Conservation (phyloP, 768 basidiomycete species). For the Auriscalpium vulgare region DNA sequence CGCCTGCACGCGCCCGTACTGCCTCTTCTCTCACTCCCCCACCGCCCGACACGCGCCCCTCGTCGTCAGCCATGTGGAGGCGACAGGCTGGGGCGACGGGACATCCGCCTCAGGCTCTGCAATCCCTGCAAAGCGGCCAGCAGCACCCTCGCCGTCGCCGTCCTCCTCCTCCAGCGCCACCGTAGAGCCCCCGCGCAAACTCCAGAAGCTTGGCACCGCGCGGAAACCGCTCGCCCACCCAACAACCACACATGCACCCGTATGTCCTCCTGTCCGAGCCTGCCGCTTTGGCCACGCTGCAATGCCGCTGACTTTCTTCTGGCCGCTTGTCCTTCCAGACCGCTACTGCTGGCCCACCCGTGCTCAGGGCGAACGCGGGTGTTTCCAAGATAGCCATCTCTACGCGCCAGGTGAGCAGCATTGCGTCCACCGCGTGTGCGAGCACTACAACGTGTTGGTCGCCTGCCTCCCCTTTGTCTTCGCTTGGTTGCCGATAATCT, state of each 20-base stretch:
- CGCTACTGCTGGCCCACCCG: slow-evolving; percentile 39
- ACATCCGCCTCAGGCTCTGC: slow-evolving; percentile 17
- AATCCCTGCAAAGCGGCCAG: slow-evolving; percentile 47
- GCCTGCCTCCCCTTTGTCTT: neutral
- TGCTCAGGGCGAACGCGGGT: slow-evolving; percentile 58
- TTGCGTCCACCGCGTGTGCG: slow-evolving; percentile 6
- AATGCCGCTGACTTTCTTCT: too few relatives aligned
- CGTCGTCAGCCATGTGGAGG: slow-evolving; percentile 31
- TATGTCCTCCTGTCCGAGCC: neutral
- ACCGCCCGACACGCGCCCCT: slow-evolving; percentile 32
- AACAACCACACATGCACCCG: slow-evolving; percentile 26
- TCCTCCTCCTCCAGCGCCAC: neutral
- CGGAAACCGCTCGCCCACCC: slow-evolving; percentile 37
- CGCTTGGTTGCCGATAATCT: neutral
- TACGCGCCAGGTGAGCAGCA: slow-evolving; percentile 55
- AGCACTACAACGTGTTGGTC: neutral
- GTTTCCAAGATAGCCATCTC: slow-evolving; percentile 66
- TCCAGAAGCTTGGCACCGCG: slow-evolving; percentile 44
- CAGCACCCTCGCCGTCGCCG: slow-evolving; percentile 4
- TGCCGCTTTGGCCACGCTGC: too few relatives aligned
- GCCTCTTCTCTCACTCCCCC: slow-evolving; percentile 58
- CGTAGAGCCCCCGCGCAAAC: slow-evolving; percentile 38
- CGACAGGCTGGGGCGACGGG: too few relatives aligned
- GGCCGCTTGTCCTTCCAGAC: too few relatives aligned
- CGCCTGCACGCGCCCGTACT: slow-evolving; percentile 42